A percentile compares a stretch with the other conserved stretches of the same genome.
phyloP scores from a whole-genome alignment of 345 rosid species.

The Brassica juncea region DNA sequence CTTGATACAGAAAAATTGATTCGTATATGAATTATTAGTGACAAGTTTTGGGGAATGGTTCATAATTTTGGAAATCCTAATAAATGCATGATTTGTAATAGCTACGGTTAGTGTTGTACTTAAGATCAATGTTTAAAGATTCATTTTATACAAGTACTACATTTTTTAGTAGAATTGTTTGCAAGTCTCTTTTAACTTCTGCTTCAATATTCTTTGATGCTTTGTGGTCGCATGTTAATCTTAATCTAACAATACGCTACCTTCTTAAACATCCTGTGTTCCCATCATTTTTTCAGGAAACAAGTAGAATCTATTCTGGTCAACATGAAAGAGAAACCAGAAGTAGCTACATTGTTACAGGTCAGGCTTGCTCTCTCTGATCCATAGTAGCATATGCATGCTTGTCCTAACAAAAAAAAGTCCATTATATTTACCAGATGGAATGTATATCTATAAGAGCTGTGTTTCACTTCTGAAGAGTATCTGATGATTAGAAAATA shows the following conservation, averaged over 20 bases:
- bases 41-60: too few relatives aligned
- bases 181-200: neutral
- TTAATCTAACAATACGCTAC: slow-evolving; percentile 15
- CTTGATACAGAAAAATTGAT: neutral
- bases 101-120: neutral
- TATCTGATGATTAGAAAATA: neutral
- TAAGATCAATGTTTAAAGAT: neutral
- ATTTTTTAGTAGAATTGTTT: neutral
- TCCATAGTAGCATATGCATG: slow-evolving; percentile 22
- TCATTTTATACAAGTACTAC: neutral
- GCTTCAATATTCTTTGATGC: neutral
- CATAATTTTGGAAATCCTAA: neutral
- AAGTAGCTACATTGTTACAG: slow-evolving; percentile 78
- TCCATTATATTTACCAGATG: slow-evolving; percentile 12
- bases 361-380: slow-evolving; percentile 50
- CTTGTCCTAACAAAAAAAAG: neutral
- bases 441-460: slow-evolving; percentile 2
- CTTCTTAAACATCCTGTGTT: slow-evolving; percentile 10
- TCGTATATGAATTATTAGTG: too few relatives aligned
- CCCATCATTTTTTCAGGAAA: slow-evolving; percentile 55
- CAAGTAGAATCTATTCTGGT: slow-evolving; percentile 86
- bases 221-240: slow-evolving; percentile 4
- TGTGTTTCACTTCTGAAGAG: slow-evolving; percentile 5
- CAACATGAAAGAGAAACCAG: slow-evolving; percentile 90
- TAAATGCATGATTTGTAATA: neutral